phyloP scores from a whole-genome alignment of 148 eudicot genomes.

The Vaccinium darrowii region DNA sequence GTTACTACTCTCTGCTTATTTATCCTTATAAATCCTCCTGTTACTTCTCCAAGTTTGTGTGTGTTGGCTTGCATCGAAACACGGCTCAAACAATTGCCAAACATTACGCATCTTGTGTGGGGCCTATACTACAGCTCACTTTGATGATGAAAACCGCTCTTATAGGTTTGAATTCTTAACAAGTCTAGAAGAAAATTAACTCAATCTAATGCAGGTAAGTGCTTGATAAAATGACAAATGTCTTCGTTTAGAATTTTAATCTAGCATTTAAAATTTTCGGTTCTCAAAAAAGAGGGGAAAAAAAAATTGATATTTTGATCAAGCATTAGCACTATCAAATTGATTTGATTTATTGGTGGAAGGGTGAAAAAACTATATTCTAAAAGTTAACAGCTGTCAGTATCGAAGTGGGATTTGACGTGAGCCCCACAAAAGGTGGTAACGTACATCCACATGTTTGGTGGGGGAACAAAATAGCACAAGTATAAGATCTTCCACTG shows the following conservation, averaged over 20 bases:
- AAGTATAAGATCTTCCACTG: background rate
- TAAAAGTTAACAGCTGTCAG: background rate
- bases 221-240: background rate
- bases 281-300: no score
- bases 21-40: background rate
- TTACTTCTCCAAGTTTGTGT: conserved; percentile 1
- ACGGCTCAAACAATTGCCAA: background rate
- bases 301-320: background rate
- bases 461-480: no score
- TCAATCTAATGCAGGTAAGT: background rate
- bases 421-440: background rate
- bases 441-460: background rate
- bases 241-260: background rate
- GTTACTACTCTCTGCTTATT: background rate
- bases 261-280: background rate
- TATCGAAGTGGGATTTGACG: background rate
- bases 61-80: background rate
- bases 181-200: background rate
- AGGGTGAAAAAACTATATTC: background rate
- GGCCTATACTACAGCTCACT: background rate
- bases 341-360: background rate
- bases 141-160: background rate
- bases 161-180: background rate
- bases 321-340: background rate
- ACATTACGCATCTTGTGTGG: background rate